Percentiles rank a stretch among this genome's conserved stretches.
phyloP scores from a whole-genome alignment of 176 grass and related monocot species.

The Eleusine coracana region DNA sequence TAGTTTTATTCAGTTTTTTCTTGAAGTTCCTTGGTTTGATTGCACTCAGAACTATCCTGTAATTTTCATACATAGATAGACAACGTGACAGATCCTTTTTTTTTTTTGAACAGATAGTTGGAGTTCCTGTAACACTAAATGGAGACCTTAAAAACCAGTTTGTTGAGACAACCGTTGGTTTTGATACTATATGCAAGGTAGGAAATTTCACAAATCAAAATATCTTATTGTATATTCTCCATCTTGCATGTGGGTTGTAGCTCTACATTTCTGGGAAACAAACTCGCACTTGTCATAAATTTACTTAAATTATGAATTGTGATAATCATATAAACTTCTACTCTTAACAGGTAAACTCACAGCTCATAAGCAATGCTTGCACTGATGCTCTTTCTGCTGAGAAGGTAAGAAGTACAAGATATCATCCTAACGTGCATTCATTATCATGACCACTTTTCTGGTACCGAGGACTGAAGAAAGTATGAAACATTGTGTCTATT shows the following conservation, averaged over 20 bases:
- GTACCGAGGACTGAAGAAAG: neutral
- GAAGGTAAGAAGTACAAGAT: slow-evolving; percentile 61
- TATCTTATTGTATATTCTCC: slow-evolving; percentile 9
- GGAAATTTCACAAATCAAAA: slow-evolving; percentile 6
- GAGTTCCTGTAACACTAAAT: slow-evolving; percentile 96
- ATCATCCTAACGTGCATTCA: neutral
- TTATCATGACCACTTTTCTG: neutral
- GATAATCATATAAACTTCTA: slow-evolving; percentile 9
- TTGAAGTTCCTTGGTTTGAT: neutral
- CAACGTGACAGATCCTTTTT: neutral
- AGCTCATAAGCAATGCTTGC: slow-evolving; percentile 93
- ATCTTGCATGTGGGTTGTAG: neutral
- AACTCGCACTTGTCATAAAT: neutral
- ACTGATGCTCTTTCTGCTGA: slow-evolving; percentile 90
- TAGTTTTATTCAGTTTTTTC: neutral
- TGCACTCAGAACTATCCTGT: neutral
- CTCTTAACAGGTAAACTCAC: slow-evolving; percentile 80
- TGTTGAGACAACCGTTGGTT: slow-evolving; percentile 92
- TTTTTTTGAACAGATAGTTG: slow-evolving; percentile 63
- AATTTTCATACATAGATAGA: slow-evolving; percentile 28
- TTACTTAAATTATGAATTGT: slow-evolving; percentile 11
- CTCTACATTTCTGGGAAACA: neutral
- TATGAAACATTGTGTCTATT: neutral
- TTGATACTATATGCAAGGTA: slow-evolving; percentile 98
- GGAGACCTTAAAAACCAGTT: slow-evolving; percentile 96